A percentile compares a stretch with the other conserved stretches of the same genome.
These are phyloP conservation scores for Colletotrichum lupini DNA, from an alignment of 2,329 filamentous ascomycete genomes.

Conservation along the genomic window DNA sequence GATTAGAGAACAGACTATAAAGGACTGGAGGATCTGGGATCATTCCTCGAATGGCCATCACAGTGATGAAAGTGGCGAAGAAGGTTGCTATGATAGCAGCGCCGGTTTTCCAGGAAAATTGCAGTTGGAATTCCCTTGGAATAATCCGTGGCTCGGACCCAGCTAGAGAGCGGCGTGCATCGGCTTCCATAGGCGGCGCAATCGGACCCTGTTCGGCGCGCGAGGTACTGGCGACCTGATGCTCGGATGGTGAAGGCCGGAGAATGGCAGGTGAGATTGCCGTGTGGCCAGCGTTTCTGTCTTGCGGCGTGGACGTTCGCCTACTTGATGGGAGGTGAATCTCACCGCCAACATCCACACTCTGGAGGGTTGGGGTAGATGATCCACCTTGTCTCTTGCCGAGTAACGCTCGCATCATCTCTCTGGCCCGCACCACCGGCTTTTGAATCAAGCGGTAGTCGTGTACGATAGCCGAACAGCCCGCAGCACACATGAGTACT, in stretches of 20 bases:
- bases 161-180: constrained; percentile 8
- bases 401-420: no score
- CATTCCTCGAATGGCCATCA: constrained; percentile 64
- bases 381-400: no score
- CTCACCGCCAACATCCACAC: no score
- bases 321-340: no score
- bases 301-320: no score
- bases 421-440: constrained; percentile 31
- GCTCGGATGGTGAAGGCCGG: no score
- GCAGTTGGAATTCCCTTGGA: constrained; percentile 46
- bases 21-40: constrained; percentile 54
- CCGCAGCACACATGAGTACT: constrained; percentile 67
- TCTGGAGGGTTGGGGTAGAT: no score
- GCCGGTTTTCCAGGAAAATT: constrained; percentile 59
- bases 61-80: constrained; percentile 64
- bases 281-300: no score
- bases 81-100: constrained; percentile 58
- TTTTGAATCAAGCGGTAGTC: constrained; percentile 65
- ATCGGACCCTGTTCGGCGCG: no score
- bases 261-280: no score
- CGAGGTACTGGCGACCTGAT: no score
- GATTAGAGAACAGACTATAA: constrained; percentile 75
- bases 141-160: constrained; percentile 43
- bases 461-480: constrained; percentile 63
- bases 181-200: no score